A percentile compares a stretch with the other conserved stretches of the same genome.
Conservation (phyloP, 2,329 filamentous ascomycete genomes). For the Pyrenophora teres region DNA sequence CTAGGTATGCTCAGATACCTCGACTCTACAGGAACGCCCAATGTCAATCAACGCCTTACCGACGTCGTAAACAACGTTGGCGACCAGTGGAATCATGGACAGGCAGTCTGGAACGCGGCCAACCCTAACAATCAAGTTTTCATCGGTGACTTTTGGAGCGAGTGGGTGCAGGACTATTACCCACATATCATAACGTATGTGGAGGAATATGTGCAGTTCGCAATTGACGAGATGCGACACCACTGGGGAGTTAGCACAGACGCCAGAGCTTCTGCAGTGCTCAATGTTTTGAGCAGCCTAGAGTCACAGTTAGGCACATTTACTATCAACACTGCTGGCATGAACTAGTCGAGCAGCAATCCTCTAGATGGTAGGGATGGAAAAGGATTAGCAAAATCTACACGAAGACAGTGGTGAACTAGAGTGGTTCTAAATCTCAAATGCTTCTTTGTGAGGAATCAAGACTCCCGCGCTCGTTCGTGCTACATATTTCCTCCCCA, state of each 20-base stretch:
- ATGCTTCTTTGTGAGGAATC: background rate
- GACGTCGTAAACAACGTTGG: background rate
- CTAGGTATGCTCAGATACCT: background rate
- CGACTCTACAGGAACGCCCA: background rate
- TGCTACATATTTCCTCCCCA: background rate
- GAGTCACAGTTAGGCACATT: background rate
- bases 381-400: background rate
- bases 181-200: background rate
- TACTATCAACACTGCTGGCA: background rate
- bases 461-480: background rate
- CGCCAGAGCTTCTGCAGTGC: background rate
- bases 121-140: background rate
- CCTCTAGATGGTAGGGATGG: background rate
- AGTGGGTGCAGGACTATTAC: constrained; percentile 3
- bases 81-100: background rate
- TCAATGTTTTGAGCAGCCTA: background rate
- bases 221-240: background rate
- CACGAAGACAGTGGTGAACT: background rate
- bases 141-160: background rate
- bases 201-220: background rate
- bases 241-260: background rate
- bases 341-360: constrained; percentile 1
- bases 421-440: background rate
- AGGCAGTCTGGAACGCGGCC: background rate
- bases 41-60: background rate